phyloP scores from a whole-genome alignment of 1,284 basidiomycete species.

The Tylopilus orsonianus region DNA sequence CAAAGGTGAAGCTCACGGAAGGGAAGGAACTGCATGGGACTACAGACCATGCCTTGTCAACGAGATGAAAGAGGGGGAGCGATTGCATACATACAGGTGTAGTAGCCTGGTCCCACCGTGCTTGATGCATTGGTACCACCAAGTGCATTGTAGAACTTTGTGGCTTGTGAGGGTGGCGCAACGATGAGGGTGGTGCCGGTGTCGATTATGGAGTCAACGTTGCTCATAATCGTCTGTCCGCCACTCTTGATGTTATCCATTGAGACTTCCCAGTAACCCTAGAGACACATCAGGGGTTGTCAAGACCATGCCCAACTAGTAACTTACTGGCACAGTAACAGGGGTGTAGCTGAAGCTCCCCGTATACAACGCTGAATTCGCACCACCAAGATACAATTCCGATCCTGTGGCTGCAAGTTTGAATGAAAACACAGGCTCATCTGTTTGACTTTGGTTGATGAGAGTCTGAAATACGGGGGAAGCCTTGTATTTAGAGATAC shows the following conservation, averaged over 20 bases:
- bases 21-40: slow-evolving; percentile 43
- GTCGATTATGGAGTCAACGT: slow-evolving; percentile 38
- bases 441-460: slow-evolving; percentile 23
- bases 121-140: slow-evolving; percentile 10
- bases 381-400: slow-evolving; percentile 43
- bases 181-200: slow-evolving; percentile 49
- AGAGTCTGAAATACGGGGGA: slow-evolving; percentile 23
- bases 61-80: slow-evolving; percentile 19
- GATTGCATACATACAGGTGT: slow-evolving; percentile 15
- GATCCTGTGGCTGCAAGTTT: slow-evolving; percentile 39
- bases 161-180: slow-evolving; percentile 44
- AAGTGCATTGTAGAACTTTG: slow-evolving; percentile 36
- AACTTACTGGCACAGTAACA: slow-evolving; percentile 17
- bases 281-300: background rate
- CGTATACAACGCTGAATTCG: slow-evolving; percentile 17
- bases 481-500: slow-evolving; percentile 11
- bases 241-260: slow-evolving; percentile 22
- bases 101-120: slow-evolving; percentile 11
- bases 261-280: slow-evolving; percentile 34
- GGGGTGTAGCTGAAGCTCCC: slow-evolving; percentile 18
- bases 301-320: background rate
- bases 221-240: slow-evolving; percentile 10
- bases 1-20: slow-evolving; percentile 41
- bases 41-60: slow-evolving; percentile 25
- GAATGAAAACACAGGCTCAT: slow-evolving; percentile 38